Conservation (phyloP, 1,139 yeast species). For the Yamadazyma friedrichii region DNA sequence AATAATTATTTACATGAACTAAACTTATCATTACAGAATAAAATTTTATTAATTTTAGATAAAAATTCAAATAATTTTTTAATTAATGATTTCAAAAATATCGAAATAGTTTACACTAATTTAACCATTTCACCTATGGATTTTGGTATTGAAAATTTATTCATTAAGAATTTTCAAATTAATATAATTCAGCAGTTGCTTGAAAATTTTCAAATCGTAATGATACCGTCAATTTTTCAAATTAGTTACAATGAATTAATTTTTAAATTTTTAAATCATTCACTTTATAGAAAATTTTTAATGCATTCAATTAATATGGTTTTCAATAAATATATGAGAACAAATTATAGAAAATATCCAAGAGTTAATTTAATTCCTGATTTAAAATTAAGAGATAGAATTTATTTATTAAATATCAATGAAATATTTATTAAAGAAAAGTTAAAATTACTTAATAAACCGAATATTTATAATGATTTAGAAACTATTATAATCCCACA, state of each 20-base stretch:
- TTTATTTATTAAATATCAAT: constrained; percentile 5
- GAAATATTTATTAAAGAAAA: constrained; percentile 7
- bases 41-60: constrained; percentile 9
- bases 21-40: constrained; percentile 4
- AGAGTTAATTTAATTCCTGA: constrained; percentile 5
- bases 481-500: neutral
- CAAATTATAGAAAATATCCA: constrained; percentile 6
- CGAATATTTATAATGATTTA: constrained; percentile 2
- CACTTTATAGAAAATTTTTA: constrained; percentile 9
- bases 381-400: constrained; percentile 1
- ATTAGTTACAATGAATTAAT: constrained; percentile 7
- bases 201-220: neutral
- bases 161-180: constrained; percentile 9
- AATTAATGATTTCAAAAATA: constrained; percentile 6
- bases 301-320: constrained; percentile 10
- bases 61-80: constrained; percentile 9
- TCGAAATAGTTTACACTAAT: constrained; percentile 10
- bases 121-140: constrained; percentile 10
- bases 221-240: constrained; percentile 9
- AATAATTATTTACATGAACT: constrained; percentile 7
- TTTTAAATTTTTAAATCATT: constrained; percentile 6
- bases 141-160: constrained; percentile 10
- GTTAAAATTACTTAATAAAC: constrained; percentile 2
- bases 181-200: constrained; percentile 7
- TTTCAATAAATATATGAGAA: constrained; percentile 10